Evolutionary conservation across 2,329 filamentous ascomycete genomes (phyloP).

Genomic region (Epichloe coenophiala): DNA sequence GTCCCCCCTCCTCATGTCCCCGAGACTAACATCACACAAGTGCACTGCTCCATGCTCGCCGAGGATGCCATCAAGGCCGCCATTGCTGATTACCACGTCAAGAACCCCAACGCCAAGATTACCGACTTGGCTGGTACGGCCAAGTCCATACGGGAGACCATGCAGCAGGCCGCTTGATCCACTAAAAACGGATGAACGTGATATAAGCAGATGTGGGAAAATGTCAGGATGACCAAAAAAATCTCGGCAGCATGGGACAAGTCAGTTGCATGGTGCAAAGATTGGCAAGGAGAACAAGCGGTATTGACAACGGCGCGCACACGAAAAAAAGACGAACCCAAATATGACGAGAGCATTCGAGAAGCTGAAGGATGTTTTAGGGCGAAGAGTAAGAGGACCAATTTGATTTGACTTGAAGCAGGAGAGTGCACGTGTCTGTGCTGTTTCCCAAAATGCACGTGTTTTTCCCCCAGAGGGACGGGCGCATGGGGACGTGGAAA

Average conservation of each 20-base stretch:
- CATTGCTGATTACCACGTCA: conserved; percentile 81
- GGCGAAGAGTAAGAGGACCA: too few relatives aligned
- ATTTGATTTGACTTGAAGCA: neutral
- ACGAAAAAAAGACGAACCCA: too few relatives aligned
- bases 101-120: conserved; percentile 40
- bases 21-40: conserved; percentile 26
- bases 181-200: conserved; percentile 1
- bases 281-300: neutral
- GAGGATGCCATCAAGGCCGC: conserved; percentile 87
- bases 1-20: conserved; percentile 13
- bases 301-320: neutral
- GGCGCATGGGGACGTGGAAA: too few relatives aligned
- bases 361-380: too few relatives aligned
- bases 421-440: neutral
- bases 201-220: neutral
- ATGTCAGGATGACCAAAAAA: neutral
- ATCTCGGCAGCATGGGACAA: neutral
- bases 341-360: too few relatives aligned
- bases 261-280: neutral
- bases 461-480: too few relatives aligned
- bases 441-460: too few relatives aligned
- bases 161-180: conserved; percentile 6
- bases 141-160: conserved; percentile 12
- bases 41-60: conserved; percentile 85
- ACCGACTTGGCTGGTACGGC: conserved; percentile 68